Evolutionary conservation across 108 stramenopile genomes (phyloP).

Genomic region (Skeletonema menzelii): DNA sequence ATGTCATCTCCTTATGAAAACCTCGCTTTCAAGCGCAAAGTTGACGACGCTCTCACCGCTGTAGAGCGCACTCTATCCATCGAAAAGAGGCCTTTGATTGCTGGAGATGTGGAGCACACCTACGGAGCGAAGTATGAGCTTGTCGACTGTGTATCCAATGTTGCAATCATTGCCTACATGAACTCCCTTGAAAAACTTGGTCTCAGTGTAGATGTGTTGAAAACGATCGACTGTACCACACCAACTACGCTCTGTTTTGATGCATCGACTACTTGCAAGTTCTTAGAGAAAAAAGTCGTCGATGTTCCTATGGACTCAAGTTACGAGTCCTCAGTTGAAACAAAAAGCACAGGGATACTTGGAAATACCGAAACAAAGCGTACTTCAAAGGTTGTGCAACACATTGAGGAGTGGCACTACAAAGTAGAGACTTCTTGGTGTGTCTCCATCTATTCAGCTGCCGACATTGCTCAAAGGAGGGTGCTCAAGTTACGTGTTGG

Average conservation of each 20-base stretch:
- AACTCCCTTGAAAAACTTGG: conserved; percentile 69
- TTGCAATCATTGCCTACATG: conserved; percentile 61
- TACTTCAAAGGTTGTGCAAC: conserved; percentile 35
- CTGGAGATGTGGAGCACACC: conserved; percentile 51
- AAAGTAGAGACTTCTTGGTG: conserved; percentile 42
- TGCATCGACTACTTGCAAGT: conserved; percentile 33
- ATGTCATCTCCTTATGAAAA: neutral
- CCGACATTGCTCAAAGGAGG: conserved; percentile 38
- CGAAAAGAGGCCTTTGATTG: conserved; percentile 33
- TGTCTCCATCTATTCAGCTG: conserved; percentile 49
- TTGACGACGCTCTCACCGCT: conserved; percentile 23
- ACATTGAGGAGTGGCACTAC: conserved; percentile 63
- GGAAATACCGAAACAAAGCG: conserved; percentile 17
- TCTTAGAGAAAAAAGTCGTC: conserved; percentile 50
- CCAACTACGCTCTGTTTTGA: conserved; percentile 61
- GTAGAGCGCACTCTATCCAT: conserved; percentile 30
- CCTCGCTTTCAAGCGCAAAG: conserved; percentile 38
- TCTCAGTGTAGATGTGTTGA: conserved; percentile 41
- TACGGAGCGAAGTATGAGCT: conserved; percentile 77
- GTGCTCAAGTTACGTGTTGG: conserved; percentile 43
- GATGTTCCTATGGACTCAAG: conserved; percentile 38
- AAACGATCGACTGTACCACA: conserved; percentile 37
- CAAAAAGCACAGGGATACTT: conserved; percentile 16
- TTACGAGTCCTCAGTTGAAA: conserved; percentile 17
- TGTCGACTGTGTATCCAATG: conserved; percentile 64